Base-by-base conservation (phyloP, 78 protist species). In the Polysphondylium violaceum region DNA sequence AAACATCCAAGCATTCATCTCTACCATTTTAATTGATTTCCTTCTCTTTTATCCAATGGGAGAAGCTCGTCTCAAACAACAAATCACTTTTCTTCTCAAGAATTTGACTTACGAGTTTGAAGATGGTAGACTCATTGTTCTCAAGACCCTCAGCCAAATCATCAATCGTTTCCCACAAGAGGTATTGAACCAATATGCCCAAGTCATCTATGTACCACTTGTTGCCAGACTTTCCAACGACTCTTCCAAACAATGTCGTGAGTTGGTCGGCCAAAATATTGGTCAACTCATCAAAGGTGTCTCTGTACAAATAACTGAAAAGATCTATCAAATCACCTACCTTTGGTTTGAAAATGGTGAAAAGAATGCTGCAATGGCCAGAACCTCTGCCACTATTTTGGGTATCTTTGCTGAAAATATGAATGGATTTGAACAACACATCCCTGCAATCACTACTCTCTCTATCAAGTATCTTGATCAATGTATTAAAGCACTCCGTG, bases 11-110 rank as follows among this genome's bases (percentile, higher is more conserved):
- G 29, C 35, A 0, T n/a, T 25, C 4, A 41, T 83, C n/a, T 27
- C 73, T 9, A 51, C 36, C 40, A 50, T 83, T 61, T 47, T 83
- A 31, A 67, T 83, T 11, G 91, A 83, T 43, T 83, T 83, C 25
- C 8, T 83, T 14, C 16, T 83, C 1, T 69, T 35, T 16, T 83
- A 83, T 83, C 91, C 91, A 71, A 83, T 83, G 91, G 91, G 91
- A n/a, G 91, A 83, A 3, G n/a, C 47, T 9, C 60, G 91, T 47
- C 59, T 83, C 41, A 83, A 83, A 33, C 64, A 51, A 59, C 91
- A 83, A 38, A 29, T 83, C 9, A 69, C 91, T 2, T 83, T 83
- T 38, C 65, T 83, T n/a, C 23, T 83, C 0, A 83, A 83, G 73
- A 83, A 83, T 69, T 71, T 83, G 23, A 41, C 64, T 14, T 83